Conservation (phyloP, 2,329 filamentous ascomycete species). For the Cladosporium sp. region DNA sequence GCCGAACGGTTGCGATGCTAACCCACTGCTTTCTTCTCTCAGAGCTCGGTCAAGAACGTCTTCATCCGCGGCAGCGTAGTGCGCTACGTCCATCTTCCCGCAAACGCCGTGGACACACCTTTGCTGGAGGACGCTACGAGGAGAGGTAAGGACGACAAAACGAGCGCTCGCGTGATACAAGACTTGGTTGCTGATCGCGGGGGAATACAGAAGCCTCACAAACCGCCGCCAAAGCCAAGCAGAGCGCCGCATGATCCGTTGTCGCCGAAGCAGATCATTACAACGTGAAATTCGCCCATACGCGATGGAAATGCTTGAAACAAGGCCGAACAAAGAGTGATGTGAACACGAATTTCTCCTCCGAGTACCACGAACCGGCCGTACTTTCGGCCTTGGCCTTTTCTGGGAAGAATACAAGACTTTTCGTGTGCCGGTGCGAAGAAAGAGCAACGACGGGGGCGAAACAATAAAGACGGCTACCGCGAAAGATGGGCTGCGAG, state of each 20-base stretch:
- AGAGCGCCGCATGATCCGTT: slow-evolving; percentile 15
- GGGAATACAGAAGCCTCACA: slow-evolving; percentile 27
- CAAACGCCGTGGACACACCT: slow-evolving; percentile 76
- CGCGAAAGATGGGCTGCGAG: slow-evolving; percentile 1
- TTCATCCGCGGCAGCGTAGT: slow-evolving; percentile 94
- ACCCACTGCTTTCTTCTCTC: background rate
- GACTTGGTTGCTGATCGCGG: slow-evolving; percentile 18
- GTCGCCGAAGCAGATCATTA: background rate
- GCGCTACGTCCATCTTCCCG: slow-evolving; percentile 84
- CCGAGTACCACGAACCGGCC: slow-evolving; percentile 2
- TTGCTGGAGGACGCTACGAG: slow-evolving; percentile 87
- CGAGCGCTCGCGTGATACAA: background rate
- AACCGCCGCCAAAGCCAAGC: slow-evolving; percentile 33
- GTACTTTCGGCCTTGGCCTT: slow-evolving; percentile 1
- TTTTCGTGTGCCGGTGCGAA: slow-evolving; percentile 3
- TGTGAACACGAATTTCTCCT: background rate
- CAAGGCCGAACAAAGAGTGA: background rate
- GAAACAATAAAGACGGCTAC: background rate
- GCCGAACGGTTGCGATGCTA: background rate
- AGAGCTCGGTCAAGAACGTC: slow-evolving; percentile 87
- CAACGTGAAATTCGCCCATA: too few species aligned
- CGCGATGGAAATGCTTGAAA: background rate
- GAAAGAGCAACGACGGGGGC: background rate
- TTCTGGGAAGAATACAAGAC: too few species aligned
- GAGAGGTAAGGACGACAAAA: slow-evolving; percentile 55